These are phyloP conservation scores for Fusarium phyllophilum DNA, from an alignment of 2,329 filamentous ascomycete genomes.

Conservation along the genomic window DNA sequence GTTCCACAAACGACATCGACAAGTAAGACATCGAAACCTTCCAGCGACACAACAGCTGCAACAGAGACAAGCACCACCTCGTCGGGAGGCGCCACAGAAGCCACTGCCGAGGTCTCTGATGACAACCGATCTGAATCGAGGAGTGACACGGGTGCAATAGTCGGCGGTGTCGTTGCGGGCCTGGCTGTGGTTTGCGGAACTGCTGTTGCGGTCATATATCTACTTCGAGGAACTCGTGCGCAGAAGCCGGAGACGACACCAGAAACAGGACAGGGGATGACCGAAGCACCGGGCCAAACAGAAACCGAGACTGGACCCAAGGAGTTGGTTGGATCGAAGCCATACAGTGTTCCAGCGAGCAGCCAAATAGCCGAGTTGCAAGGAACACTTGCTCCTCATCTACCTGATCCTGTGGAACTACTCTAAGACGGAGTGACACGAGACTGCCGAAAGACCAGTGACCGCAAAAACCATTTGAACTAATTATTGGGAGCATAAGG, in stretches of 20 bases:
- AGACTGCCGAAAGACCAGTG: background rate
- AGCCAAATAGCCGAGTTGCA: background rate
- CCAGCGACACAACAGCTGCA: background rate
- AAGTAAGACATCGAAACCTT: slow-evolving; percentile 1
- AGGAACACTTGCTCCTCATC: background rate
- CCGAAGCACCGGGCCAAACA: background rate
- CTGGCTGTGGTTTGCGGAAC: slow-evolving; percentile 44
- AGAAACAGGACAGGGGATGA: background rate
- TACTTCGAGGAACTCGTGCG: background rate
- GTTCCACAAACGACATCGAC: slow-evolving; percentile 7
- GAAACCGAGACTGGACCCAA: background rate
- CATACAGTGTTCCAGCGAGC: background rate
- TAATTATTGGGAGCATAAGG: background rate
- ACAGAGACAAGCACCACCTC: background rate
- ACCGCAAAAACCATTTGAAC: background rate
- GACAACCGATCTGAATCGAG: background rate
- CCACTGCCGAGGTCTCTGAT: background rate
- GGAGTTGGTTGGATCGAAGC: background rate
- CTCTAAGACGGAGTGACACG: background rate
- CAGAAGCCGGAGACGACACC: background rate
- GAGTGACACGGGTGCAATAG: slow-evolving; percentile 47
- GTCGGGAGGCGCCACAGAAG: slow-evolving; percentile 4
- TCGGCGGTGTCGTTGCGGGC: slow-evolving; percentile 50
- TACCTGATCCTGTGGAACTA: background rate
- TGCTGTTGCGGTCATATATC: background rate